Conservation (phyloP, 208 protist genomes). For the Phytomonas sp. region DNA sequence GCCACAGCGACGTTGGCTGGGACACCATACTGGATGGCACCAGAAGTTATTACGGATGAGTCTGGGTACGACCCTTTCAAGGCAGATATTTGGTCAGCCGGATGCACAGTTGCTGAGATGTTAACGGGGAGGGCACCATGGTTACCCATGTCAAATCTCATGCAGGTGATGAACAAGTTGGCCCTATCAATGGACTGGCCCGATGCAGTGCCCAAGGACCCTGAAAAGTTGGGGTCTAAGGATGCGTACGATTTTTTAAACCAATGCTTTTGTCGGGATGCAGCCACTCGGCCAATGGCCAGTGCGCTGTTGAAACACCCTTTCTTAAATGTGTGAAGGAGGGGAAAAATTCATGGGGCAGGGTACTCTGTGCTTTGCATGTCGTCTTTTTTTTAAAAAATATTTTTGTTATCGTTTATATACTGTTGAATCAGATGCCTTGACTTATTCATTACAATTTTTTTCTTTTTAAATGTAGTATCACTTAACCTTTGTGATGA, state of each 20-base stretch:
- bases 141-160: slow-evolving; percentile 78
- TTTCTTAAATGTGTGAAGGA: slow-evolving; percentile 35
- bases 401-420: slow-evolving; percentile 6
- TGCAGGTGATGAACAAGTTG: slow-evolving; percentile 90
- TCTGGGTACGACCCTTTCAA: slow-evolving; percentile 87
- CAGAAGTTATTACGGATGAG: slow-evolving; percentile 88
- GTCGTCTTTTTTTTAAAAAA: background rate
- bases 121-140: slow-evolving; percentile 80
- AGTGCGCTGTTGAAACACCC: slow-evolving; percentile 63
- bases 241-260: slow-evolving; percentile 84
- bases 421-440: slow-evolving; percentile 2
- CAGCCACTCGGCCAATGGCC: slow-evolving; percentile 57
- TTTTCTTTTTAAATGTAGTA: slow-evolving; percentile 5
- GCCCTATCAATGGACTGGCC: slow-evolving; percentile 84
- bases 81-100: slow-evolving; percentile 88
- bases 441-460: slow-evolving; percentile 4
- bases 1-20: slow-evolving; percentile 83
- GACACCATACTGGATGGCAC: slow-evolving; percentile 89
- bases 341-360: background rate
- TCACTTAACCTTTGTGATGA: slow-evolving; percentile 8
- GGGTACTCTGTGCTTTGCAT: slow-evolving; percentile 6
- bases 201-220: slow-evolving; percentile 77
- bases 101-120: slow-evolving; percentile 89
- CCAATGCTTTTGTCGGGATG: slow-evolving; percentile 79
- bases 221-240: slow-evolving; percentile 56